Percentiles rank a stretch among this genome's conserved stretches.
Evolutionary conservation across 345 rosid genomes (phyloP).

Genomic region (Punica granatum): DNA sequence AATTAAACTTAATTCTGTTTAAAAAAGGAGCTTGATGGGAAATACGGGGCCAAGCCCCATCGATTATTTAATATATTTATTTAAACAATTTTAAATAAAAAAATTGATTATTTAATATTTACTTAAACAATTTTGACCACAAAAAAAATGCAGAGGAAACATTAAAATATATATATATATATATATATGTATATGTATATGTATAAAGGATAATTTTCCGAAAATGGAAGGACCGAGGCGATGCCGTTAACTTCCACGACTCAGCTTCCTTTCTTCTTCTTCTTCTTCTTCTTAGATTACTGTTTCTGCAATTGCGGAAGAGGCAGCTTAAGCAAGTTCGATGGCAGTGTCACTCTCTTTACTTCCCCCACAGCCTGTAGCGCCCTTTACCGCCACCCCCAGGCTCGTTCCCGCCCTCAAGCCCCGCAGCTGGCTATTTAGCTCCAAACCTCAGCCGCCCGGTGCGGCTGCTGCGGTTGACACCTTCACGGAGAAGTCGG

Average conservation of each 20-base stretch:
- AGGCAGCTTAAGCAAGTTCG: neutral
- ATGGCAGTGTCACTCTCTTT: neutral
- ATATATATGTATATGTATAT: too few species aligned
- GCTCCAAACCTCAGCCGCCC: neutral
- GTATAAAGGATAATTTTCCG: neutral
- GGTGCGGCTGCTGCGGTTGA: constrained; percentile 38
- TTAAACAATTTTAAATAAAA: too few species aligned
- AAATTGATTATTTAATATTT: too few species aligned
- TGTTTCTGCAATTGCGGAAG: neutral
- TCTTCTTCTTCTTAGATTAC: neutral
- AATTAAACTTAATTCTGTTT: too few species aligned
- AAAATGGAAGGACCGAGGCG: constrained; percentile 2
- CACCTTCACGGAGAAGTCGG: constrained; percentile 74
- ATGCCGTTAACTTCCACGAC: constrained; percentile 4
- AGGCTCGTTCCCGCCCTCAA: neutral
- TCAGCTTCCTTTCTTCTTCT: neutral
- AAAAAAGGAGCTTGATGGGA: too few species aligned
- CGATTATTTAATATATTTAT: too few species aligned
- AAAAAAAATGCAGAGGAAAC: neutral
- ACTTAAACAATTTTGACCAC: too few species aligned
- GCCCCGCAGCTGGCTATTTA: neutral
- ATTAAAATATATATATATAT: too few species aligned
- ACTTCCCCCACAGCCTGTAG: neutral
- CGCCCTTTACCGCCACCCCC: neutral
- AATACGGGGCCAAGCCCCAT: too few species aligned